These are phyloP conservation scores for Hura crepitans DNA, from an alignment of 441 rosid genomes.

Conservation along the genomic window DNA sequence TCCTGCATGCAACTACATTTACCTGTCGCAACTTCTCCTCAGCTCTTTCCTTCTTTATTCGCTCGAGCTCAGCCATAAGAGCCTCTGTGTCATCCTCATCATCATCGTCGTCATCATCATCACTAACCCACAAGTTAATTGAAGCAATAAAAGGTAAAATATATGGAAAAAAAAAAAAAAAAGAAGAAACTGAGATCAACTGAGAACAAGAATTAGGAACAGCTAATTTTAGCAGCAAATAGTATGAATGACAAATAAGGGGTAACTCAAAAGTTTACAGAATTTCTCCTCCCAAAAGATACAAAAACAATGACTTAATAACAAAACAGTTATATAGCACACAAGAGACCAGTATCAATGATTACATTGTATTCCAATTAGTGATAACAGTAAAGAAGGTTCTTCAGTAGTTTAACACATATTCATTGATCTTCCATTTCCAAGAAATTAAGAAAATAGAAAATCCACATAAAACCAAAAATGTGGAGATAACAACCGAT, in stretches of 20 bases:
- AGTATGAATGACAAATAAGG: background rate
- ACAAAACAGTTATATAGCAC: background rate
- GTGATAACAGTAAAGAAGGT: background rate
- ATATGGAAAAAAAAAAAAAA: too few species aligned
- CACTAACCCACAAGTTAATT: slow-evolving; percentile 20
- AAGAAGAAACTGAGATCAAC: background rate
- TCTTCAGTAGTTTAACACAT: background rate
- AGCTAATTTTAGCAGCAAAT: background rate
- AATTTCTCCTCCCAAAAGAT: background rate
- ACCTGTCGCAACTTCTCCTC: slow-evolving; percentile 91
- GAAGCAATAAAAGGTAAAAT: too few species aligned
- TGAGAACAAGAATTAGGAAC: background rate
- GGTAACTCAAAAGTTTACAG: background rate
- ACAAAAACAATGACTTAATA: background rate
- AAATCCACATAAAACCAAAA: background rate
- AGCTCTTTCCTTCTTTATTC: slow-evolving; percentile 90
- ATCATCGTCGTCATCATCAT: slow-evolving; percentile 53
- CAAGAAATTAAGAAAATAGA: background rate
- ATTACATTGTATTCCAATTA: background rate
- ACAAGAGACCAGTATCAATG: background rate
- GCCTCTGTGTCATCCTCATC: slow-evolving; percentile 94
- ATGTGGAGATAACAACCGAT: too few species aligned
- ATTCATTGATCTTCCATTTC: background rate
- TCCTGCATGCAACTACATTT: slow-evolving; percentile 16
- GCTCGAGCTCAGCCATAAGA: slow-evolving; percentile 89